Percentiles rank a stretch among this genome's conserved stretches.
These are phyloP conservation scores for Pseudonectria buxi DNA, from an alignment of 2,329 filamentous ascomycete species.

Conservation along the genomic window DNA sequence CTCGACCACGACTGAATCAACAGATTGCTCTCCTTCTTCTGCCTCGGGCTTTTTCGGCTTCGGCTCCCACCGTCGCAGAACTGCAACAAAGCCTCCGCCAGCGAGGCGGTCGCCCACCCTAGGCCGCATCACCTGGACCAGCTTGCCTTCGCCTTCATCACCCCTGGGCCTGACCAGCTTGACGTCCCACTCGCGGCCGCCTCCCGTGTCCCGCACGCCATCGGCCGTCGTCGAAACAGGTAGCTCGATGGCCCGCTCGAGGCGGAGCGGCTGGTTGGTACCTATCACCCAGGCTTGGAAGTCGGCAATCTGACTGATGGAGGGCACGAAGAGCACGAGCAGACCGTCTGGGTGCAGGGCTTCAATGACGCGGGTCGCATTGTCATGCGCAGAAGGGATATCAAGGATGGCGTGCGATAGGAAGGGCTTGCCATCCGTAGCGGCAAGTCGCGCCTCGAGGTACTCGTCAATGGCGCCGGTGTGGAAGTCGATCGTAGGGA, in stretches of 20 bases:
- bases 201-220: conserved; percentile 39
- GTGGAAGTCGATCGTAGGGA: conserved; percentile 66
- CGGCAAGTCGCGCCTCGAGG: conserved; percentile 45
- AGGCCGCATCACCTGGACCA: conserved; percentile 35
- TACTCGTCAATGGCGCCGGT: conserved; percentile 59
- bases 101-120: conserved; percentile 34
- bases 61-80: conserved; percentile 28
- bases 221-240: conserved; percentile 32
- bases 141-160: conserved; percentile 12
- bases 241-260: conserved; percentile 56
- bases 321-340: conserved; percentile 67
- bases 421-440: conserved; percentile 47
- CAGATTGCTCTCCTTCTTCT: conserved; percentile 3
- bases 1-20: background rate
- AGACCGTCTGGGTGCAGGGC: conserved; percentile 58
- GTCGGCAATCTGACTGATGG: conserved; percentile 68
- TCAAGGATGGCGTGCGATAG: conserved; percentile 68
- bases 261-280: conserved; percentile 44
- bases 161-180: conserved; percentile 35
- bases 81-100: conserved; percentile 35
- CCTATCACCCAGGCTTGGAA: conserved; percentile 45
- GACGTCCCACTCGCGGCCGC: conserved; percentile 59
- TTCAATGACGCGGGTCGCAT: conserved; percentile 39
- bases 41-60: conserved; percentile 7
- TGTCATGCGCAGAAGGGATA: conserved; percentile 55